Conservation (phyloP, 2,329 filamentous ascomycete genomes). For the Purpureocillium takamizusanense region DNA sequence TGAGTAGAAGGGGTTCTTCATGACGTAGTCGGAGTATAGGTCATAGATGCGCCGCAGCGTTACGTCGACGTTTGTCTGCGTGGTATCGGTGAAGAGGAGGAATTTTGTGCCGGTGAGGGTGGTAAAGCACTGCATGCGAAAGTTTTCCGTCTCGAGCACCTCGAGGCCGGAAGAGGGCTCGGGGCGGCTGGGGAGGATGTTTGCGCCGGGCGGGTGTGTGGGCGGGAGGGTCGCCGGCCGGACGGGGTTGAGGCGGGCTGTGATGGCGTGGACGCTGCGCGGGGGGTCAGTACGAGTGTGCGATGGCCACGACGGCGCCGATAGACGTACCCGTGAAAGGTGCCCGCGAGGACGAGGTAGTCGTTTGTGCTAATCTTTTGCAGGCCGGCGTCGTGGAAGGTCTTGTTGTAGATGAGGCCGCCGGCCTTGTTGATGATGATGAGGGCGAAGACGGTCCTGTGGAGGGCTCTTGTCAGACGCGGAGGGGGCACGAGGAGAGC, state of each 20-base stretch:
- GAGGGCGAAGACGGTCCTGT: slow-evolving; percentile 90
- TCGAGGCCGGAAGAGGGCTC: slow-evolving; percentile 73
- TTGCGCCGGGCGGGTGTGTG: slow-evolving; percentile 24
- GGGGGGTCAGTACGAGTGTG: slow-evolving; percentile 2
- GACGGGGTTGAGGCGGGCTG: slow-evolving; percentile 51
- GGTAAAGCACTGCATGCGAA: slow-evolving; percentile 91
- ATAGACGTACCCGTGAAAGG: slow-evolving; percentile 77
- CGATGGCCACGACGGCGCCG: slow-evolving; percentile 4
- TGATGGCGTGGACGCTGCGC: slow-evolving; percentile 59
- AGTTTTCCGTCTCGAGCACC: slow-evolving; percentile 87
- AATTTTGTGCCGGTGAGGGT: slow-evolving; percentile 95
- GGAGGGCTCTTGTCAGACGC: background rate
- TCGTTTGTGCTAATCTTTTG: slow-evolving; percentile 90
- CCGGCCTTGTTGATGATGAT: slow-evolving; percentile 99
- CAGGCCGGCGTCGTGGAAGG: slow-evolving; percentile 77
- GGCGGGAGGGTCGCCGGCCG: slow-evolving; percentile 27
- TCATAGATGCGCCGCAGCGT: slow-evolving; percentile 85
- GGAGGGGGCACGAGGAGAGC: background rate
- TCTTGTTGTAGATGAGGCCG: slow-evolving; percentile 90
- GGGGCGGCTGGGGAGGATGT: slow-evolving; percentile 36
- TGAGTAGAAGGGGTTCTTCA: slow-evolving; percentile 99
- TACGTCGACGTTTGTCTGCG: slow-evolving; percentile 78
- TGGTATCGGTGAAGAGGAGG: slow-evolving; percentile 82
- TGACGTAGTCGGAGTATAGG: slow-evolving; percentile 91
- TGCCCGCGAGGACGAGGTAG: slow-evolving; percentile 91